Percentiles rank a stretch among this genome's conserved stretches.
phyloP scores from a whole-genome alignment of 2,329 filamentous ascomycete genomes.

The Aspergillus calidoustus region DNA sequence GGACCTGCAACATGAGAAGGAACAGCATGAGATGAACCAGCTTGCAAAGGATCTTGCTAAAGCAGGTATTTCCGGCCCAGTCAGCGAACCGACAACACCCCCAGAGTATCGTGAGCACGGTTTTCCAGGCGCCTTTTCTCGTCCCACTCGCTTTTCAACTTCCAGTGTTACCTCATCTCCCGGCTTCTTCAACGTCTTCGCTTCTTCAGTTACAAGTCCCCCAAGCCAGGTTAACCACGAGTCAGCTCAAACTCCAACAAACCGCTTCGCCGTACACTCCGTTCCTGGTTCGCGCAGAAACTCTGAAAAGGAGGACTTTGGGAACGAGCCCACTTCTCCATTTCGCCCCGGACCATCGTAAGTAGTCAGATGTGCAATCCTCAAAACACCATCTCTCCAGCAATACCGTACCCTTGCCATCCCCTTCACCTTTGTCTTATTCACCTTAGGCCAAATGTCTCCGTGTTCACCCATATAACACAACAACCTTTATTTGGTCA shows the following conservation, averaged over 20 bases:
- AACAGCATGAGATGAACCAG: constrained; percentile 81
- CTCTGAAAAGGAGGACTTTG: constrained; percentile 86
- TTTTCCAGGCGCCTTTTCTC: constrained; percentile 79
- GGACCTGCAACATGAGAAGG: constrained; percentile 80
- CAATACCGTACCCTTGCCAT: not conserved
- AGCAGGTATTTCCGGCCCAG: constrained; percentile 67
- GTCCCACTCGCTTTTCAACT: constrained; percentile 85
- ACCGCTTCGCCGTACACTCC: constrained; percentile 78
- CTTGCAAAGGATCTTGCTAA: constrained; percentile 78
- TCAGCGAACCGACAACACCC: constrained; percentile 94
- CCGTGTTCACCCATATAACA: not conserved
- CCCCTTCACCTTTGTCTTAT: not conserved
- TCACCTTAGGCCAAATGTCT: constrained; percentile 1
- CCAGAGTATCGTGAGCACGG: constrained; percentile 86
- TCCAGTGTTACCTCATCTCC: constrained; percentile 84
- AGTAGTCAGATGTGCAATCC: constrained; percentile 51
- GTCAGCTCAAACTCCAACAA: constrained; percentile 56
- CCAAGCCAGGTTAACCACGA: constrained; percentile 64
- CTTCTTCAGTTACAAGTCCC: constrained; percentile 78
- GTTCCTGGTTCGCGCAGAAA: constrained; percentile 86
- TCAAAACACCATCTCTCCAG: not conserved
- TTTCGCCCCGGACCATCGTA: constrained; percentile 78
- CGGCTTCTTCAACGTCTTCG: constrained; percentile 73
- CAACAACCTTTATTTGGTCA: not conserved
- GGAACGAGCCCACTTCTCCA: constrained; percentile 62